A percentile compares a stretch with the other conserved stretches of the same genome.
These are phyloP conservation scores for Azolla pinnata DNA, from an alignment of 75 land plant species.

Conservation along the genomic window DNA sequence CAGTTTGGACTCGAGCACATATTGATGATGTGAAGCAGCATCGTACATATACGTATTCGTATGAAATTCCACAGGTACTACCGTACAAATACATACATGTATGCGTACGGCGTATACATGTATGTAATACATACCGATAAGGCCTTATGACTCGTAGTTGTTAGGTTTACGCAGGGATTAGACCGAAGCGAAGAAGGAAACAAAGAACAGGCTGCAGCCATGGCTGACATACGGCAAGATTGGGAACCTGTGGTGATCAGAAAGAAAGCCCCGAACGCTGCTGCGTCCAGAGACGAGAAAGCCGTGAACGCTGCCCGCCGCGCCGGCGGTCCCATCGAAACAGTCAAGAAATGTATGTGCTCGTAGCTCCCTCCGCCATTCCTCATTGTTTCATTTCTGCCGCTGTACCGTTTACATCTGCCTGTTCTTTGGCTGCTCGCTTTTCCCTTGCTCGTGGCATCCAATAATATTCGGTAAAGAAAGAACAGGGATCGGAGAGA, in stretches of 20 bases:
- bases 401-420: not conserved
- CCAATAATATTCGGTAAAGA: too few relatives aligned
- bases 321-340: constrained; percentile 81
- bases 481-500: too few relatives aligned
- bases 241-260: constrained; percentile 93
- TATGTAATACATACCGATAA: too few relatives aligned
- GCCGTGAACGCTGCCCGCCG: constrained; percentile 92
- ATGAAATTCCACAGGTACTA: too few relatives aligned
- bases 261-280: constrained; percentile 80
- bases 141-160: too few relatives aligned
- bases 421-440: not conserved
- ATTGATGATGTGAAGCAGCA: too few relatives aligned
- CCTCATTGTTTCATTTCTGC: not conserved
- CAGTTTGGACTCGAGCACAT: too few relatives aligned
- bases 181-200: not conserved
- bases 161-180: too few relatives aligned
- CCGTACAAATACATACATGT: too few relatives aligned
- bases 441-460: too few relatives aligned
- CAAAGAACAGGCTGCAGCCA: not conserved
- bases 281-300: constrained; percentile 87
- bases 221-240: constrained; percentile 37
- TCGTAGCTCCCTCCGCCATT: not conserved
- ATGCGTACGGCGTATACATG: too few relatives aligned
- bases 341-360: constrained; percentile 54
- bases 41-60: too few relatives aligned